phyloP scores from a whole-genome alignment of 2,329 filamentous ascomycete genomes.

The Aureobasidium pullulans region DNA sequence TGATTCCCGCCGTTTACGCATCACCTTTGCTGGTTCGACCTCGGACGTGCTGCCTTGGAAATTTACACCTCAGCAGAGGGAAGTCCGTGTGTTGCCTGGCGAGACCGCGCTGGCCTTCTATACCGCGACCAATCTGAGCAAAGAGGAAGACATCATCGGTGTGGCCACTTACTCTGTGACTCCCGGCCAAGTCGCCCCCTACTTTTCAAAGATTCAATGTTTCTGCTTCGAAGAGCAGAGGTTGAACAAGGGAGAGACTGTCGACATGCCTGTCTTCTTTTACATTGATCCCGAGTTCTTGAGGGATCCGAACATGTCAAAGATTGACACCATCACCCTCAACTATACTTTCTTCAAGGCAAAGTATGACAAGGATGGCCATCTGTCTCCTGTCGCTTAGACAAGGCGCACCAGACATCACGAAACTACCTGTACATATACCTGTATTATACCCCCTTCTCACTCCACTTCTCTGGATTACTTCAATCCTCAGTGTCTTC shows the following conservation, averaged over 20 bases:
- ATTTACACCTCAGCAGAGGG: conserved; percentile 91
- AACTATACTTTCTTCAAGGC: conserved; percentile 98
- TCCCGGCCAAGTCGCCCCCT: conserved; percentile 88
- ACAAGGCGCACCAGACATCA: neutral
- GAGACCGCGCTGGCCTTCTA: conserved; percentile 97
- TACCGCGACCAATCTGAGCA: conserved; percentile 85
- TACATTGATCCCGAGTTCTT: conserved; percentile 95
- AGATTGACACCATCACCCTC: conserved; percentile 88
- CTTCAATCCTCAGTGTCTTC: neutral
- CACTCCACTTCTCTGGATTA: neutral
- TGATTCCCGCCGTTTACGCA: conserved; percentile 74
- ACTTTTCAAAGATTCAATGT: conserved; percentile 99
- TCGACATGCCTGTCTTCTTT: conserved; percentile 99
- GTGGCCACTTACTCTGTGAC: conserved; percentile 97
- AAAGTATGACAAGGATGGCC: conserved; percentile 74
- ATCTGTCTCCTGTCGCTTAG: conserved; percentile 51
- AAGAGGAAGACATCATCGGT: conserved; percentile 83
- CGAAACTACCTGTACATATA: neutral
- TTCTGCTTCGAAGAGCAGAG: conserved; percentile 98
- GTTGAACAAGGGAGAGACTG: conserved; percentile 87
- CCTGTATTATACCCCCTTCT: neutral
- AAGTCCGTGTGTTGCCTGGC: conserved; percentile 89
- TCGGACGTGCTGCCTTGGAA: conserved; percentile 97
- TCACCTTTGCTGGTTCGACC: conserved; percentile 93
- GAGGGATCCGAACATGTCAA: conserved; percentile 85